A percentile compares a stretch with the other conserved stretches of the same genome.
Evolutionary conservation across 2,329 filamentous ascomycete genomes (phyloP).

Genomic region (Cladorrhinum sp.): DNA sequence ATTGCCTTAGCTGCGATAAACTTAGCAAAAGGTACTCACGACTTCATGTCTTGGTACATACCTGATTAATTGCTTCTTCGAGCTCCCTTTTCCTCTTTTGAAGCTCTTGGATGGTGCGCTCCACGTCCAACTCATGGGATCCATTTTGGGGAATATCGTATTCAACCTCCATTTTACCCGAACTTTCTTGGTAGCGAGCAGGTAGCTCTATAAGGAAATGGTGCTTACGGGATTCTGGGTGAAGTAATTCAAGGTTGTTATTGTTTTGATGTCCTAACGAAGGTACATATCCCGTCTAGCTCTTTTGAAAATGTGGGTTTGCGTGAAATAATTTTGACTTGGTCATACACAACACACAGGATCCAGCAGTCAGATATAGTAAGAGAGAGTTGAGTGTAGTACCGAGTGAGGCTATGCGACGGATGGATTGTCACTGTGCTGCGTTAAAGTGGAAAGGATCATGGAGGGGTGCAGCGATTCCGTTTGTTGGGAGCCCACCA

Average conservation of each 20-base stretch:
- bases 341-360: no score
- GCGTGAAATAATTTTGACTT: no score
- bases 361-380: not conserved
- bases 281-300: no score
- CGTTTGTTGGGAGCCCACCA: not conserved
- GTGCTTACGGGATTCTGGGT: no score
- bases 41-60: slow-evolving; percentile 14
- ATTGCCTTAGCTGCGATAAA: slow-evolving; percentile 15
- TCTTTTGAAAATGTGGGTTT: no score
- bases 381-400: not conserved
- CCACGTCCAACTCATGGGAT: slow-evolving; percentile 54
- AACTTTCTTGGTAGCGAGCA: not conserved
- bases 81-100: slow-evolving; percentile 54
- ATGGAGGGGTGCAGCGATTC: not conserved
- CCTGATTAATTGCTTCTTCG: slow-evolving; percentile 27
- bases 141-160: slow-evolving; percentile 33
- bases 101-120: slow-evolving; percentile 66
- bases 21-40: not conserved
- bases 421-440: not conserved
- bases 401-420: not conserved
- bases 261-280: no score
- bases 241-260: no score
- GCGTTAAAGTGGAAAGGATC: not conserved
- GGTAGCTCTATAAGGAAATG: not conserved
- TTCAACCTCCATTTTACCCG: slow-evolving; percentile 29